Percentiles rank a stretch among this genome's conserved stretches.
These are phyloP conservation scores for Ogataea sp. DNA, from an alignment of 805 yeast genomes.

Conservation along the genomic window DNA sequence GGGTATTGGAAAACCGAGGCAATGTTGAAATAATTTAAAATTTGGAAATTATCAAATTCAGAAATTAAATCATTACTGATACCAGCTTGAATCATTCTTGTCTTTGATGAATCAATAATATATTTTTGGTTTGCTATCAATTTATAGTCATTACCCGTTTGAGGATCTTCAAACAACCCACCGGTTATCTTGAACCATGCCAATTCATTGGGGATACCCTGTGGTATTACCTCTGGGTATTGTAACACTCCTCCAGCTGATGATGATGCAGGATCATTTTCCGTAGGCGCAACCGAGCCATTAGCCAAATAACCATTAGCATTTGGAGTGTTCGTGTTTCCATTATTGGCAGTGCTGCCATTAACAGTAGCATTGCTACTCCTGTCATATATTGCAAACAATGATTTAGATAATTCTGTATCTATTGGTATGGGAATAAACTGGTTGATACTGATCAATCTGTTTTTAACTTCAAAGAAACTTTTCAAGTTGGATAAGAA, in stretches of 20 bases:
- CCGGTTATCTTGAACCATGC: conserved; percentile 80
- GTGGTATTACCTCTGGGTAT: conserved; percentile 37
- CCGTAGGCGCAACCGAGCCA: too few relatives aligned
- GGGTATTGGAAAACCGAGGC: neutral
- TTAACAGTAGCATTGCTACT: conserved; percentile 8
- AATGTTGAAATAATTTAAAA: neutral
- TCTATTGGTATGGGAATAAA: conserved; percentile 74
- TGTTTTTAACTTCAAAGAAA: conserved; percentile 47
- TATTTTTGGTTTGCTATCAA: conserved; percentile 29
- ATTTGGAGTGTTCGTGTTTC: too few relatives aligned
- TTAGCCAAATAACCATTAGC: too few relatives aligned
- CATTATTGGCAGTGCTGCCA: conserved; percentile 5
- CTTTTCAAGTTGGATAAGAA: conserved; percentile 54
- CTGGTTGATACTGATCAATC: conserved; percentile 61
- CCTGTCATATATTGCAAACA: conserved; percentile 31
- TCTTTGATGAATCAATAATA: conserved; percentile 57
- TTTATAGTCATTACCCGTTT: conserved; percentile 11
- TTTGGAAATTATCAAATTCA: conserved; percentile 13
- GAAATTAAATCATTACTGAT: conserved; percentile 29
- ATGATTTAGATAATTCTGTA: conserved; percentile 49
- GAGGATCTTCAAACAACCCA: conserved; percentile 27
- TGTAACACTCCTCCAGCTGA: neutral
- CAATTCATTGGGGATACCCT: conserved; percentile 58
- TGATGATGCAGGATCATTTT: conserved; percentile 1
- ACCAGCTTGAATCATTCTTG: conserved; percentile 67